Evolutionary conservation across 163 green algal genomes (phyloP), one percentile per base, ranked within the genome.

Genomic region (Chlamydomonas reinhardtii): DNA sequence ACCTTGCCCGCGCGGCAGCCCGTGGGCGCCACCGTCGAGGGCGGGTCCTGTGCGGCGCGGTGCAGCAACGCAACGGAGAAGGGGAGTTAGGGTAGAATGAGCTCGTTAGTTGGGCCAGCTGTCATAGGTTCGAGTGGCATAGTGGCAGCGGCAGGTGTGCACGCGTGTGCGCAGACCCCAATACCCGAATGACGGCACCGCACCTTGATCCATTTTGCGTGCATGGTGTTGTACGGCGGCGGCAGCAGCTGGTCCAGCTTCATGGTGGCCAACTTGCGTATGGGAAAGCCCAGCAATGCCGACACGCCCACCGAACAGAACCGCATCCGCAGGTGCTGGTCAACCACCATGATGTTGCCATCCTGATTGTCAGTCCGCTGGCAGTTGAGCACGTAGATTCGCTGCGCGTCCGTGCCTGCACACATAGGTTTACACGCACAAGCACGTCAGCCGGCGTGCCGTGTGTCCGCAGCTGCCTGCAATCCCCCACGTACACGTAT

Each of bases 121-220:
- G n/a, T n/a, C n/a, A n/a, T n/a, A n/a, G n/a, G n/a, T n/a, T n/a
- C n/a, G n/a, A n/a, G n/a, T n/a, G n/a, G n/a, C n/a, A n/a, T n/a
- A n/a, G n/a, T n/a, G n/a, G n/a, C n/a, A n/a, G n/a, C n/a, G n/a
- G n/a, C n/a, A n/a, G n/a, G n/a, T n/a, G n/a, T n/a, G n/a, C n/a
- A n/a, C n/a, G n/a, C n/a, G n/a, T n/a, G n/a, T n/a, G n/a, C n/a
- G n/a, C n/a, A n/a, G n/a, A n/a, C n/a, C n/a, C n/a, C n/a, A n/a
- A n/a, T n/a, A n/a, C n/a, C n/a, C n/a, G n/a, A n/a, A n/a, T n/a
- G n/a, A n/a, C 59, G 20, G 22, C 15, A 4, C 12, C 82, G 16
- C 73, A 88, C 87, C 82, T 68, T 82, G 25, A 92, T 35, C 76
- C 74, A 92, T 73, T 90, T 90, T 34, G 43, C 62, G 48, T 92